phyloP scores from a whole-genome alignment of 2,329 filamentous ascomycete species.

The Colletotrichum tofieldiae region DNA sequence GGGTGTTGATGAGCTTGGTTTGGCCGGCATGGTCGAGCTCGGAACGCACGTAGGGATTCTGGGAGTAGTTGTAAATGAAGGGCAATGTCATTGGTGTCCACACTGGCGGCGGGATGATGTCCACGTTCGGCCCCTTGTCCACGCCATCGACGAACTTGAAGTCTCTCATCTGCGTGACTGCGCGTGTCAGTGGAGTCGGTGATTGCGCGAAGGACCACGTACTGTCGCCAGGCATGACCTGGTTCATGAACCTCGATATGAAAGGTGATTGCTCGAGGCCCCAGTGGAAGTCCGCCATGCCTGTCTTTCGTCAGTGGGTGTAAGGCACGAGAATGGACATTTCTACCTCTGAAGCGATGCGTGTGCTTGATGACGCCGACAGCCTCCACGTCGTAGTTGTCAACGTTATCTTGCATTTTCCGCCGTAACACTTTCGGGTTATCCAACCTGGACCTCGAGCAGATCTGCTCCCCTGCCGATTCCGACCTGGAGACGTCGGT shows the following conservation, averaged over 20 bases:
- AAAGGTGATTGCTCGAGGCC: slow-evolving; percentile 79
- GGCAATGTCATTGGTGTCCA: slow-evolving; percentile 82
- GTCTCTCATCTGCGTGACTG: slow-evolving; percentile 61
- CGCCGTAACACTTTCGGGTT: slow-evolving; percentile 70
- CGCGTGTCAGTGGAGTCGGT: slow-evolving; percentile 60
- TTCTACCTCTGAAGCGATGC: slow-evolving; percentile 84
- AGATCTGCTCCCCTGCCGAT: slow-evolving; percentile 49
- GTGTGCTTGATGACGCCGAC: slow-evolving; percentile 83
- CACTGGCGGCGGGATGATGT: slow-evolving; percentile 85
- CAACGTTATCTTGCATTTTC: slow-evolving; percentile 79
- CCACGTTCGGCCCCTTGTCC: slow-evolving; percentile 70
- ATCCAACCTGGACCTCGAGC: slow-evolving; percentile 65
- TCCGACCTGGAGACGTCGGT: slow-evolving; percentile 44
- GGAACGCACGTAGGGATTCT: slow-evolving; percentile 83
- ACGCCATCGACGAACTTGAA: slow-evolving; percentile 76
- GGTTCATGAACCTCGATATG: slow-evolving; percentile 79
- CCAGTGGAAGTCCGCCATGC: slow-evolving; percentile 89
- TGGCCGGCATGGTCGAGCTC: slow-evolving; percentile 70
- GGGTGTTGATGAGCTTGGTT: slow-evolving; percentile 70
- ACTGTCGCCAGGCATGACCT: slow-evolving; percentile 82
- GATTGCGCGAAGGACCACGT: slow-evolving; percentile 42
- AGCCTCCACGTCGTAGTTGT: slow-evolving; percentile 77
- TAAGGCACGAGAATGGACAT: not conserved
- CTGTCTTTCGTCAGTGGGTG: slow-evolving; percentile 51
- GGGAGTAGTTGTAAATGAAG: slow-evolving; percentile 86